Base-by-base conservation (phyloP, 192 early-diverging fungal genomes). In the Coemansia nantahalensis region DNA sequence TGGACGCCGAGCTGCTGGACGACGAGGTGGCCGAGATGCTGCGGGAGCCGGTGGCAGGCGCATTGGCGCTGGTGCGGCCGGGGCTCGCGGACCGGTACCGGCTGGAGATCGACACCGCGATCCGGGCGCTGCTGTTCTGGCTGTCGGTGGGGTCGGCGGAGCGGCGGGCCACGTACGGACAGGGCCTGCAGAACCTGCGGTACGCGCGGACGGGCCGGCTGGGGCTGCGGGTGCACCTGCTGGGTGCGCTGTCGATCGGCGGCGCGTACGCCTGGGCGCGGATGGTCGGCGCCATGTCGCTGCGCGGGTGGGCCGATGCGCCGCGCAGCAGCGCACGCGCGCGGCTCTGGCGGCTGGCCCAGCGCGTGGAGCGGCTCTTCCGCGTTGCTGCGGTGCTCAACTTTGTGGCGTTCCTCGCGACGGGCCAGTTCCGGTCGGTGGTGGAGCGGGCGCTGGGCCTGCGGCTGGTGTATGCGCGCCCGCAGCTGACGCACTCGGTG, bases 1-100 rank as follows among this genome's bases (percentile, higher is more conserved):
- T 94, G 9, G 92, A 94, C 67, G 83, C 90, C 2, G 87, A 89
- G 28, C 70, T 91, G 16, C 80, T 94, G 22, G 90, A 94, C 45
- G 67, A 55, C 33, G 90, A 94, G 59, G 65, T 94, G 8, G 74
- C 86, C 32, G 79, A 65, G 22, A 87, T 88, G 54, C 62, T 94
- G 24, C 87, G 86, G 45, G 88, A 91, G 48, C 88, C 89, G 23
- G 74, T 94, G 32, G 66, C 82, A 67, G 65, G 65, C 32, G 82
- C 83, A n/a, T 78, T 92, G 48, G 77, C 82, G 26, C 72, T 91
- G 14, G 72, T 46, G 54, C 50, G 39, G 24, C 62, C 62, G 10
- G 58, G 64, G 23, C 59, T 88, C 21, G 76, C 79, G 39, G 86
- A 90, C 31, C 71, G 32, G 8, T 85, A 83, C 54, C 80, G 91